Conservation (phyloP, 805 yeast species). For the Candida maesae region DNA sequence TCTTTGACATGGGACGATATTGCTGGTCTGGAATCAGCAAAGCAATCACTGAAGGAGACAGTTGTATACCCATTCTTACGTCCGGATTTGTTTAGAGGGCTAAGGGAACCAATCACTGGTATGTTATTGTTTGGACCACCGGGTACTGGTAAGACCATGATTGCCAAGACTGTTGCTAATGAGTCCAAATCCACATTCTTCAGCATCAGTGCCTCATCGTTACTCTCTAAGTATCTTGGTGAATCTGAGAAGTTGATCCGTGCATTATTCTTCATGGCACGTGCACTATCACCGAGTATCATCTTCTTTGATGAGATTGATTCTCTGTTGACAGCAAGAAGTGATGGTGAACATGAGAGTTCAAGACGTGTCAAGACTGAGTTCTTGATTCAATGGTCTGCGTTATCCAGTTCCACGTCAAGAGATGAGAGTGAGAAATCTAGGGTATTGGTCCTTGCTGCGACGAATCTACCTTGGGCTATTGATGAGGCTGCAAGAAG, state of each 20-base stretch:
- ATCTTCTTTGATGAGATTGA: constrained; percentile 97
- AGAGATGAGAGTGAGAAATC: constrained; percentile 44
- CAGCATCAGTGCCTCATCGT: constrained; percentile 83
- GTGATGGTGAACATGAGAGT: constrained; percentile 79
- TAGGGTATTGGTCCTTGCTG: constrained; percentile 86
- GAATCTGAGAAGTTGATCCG: constrained; percentile 92
- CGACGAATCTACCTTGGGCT: constrained; percentile 96
- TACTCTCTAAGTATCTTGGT: constrained; percentile 85
- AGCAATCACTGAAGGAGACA: constrained; percentile 84
- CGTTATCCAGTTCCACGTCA: constrained; percentile 71
- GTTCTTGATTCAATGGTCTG: constrained; percentile 93
- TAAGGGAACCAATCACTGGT: constrained; percentile 94
- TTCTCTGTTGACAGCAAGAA: constrained; percentile 76
- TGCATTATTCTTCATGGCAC: constrained; percentile 81
- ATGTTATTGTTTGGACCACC: constrained; percentile 97
- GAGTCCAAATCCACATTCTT: constrained; percentile 93
- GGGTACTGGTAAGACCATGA: constrained; percentile 98
- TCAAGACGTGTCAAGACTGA: constrained; percentile 89
- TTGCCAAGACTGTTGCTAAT: constrained; percentile 94
- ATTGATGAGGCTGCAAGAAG: constrained; percentile 96
- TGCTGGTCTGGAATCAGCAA: constrained; percentile 89
- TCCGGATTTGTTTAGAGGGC: constrained; percentile 87
- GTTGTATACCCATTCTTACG: constrained; percentile 94
- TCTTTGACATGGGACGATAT: constrained; percentile 94
- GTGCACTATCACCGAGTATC: constrained; percentile 84